Percentiles rank a stretch among this genome's conserved stretches.
phyloP scores from a whole-genome alignment of 805 yeast genomes.

The Hanseniaspora meyeri region DNA sequence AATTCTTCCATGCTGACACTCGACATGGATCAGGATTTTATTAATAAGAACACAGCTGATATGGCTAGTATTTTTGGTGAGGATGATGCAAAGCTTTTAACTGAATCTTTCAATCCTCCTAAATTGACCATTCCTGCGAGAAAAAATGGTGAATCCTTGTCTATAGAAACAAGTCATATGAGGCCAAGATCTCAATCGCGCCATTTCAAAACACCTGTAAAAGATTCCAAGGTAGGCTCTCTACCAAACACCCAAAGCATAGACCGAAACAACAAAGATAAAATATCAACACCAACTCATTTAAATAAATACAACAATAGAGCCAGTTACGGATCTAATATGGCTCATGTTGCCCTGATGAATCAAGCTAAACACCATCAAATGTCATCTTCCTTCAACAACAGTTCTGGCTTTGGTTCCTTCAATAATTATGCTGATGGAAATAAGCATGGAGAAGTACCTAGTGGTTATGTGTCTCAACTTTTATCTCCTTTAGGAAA shows the following conservation, averaged over 20 bases:
- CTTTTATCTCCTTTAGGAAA: not conserved
- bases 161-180: slow-evolving; percentile 36
- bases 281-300: not conserved
- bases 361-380: not conserved
- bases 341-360: slow-evolving; percentile 3
- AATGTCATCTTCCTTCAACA: not conserved
- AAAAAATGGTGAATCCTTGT: slow-evolving; percentile 64
- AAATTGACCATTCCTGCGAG: slow-evolving; percentile 74
- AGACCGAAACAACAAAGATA: not conserved
- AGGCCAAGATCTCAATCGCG: slow-evolving; percentile 8
- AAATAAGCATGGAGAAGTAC: not conserved
- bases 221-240: not conserved
- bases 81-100: slow-evolving; percentile 27
- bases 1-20: not conserved
- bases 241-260: not conserved
- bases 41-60: slow-evolving; percentile 23
- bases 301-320: not conserved
- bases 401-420: not conserved
- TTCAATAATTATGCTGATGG: not conserved
- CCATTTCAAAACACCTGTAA: slow-evolving; percentile 1
- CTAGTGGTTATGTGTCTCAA: not conserved
- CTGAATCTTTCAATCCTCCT: slow-evolving; percentile 43
- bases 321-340: not conserved
- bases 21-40: not conserved
- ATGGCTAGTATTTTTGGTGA: slow-evolving; percentile 27